These are phyloP conservation scores for Paramecium bursaria DNA, from an alignment of 73 alveolate species.

Conservation along the genomic window DNA sequence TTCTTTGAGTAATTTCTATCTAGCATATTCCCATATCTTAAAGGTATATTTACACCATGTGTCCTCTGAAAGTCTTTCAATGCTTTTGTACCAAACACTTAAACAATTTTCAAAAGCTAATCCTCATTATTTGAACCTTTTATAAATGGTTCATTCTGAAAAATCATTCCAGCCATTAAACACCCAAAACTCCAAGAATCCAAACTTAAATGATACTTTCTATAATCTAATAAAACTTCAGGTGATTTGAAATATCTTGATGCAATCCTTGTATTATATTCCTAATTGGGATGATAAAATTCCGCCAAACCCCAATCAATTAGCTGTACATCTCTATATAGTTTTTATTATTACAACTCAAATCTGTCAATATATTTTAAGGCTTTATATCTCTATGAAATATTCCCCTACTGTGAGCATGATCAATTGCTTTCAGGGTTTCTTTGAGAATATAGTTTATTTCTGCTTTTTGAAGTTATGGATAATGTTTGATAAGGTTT, in stretches of 20 bases:
- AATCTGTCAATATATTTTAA: conserved; percentile 58
- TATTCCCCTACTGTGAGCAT: conserved; percentile 69
- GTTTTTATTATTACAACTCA: not conserved
- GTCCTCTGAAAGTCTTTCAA: conserved; percentile 63
- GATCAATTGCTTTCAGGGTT: conserved; percentile 35
- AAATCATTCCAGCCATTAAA: conserved; percentile 86
- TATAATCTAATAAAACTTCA: conserved; percentile 76
- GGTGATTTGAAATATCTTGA: conserved; percentile 87
- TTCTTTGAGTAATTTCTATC: conserved; percentile 75
- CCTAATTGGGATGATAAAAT: conserved; percentile 68
- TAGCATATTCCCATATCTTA: conserved; percentile 41
- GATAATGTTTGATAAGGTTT: conserved; percentile 28
- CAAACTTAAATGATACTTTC: conserved; percentile 78
- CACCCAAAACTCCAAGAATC: conserved; percentile 91
- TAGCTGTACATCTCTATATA: conserved; percentile 19
- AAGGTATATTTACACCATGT: conserved; percentile 61
- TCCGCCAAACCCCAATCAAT: conserved; percentile 78
- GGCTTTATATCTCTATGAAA: conserved; percentile 74
- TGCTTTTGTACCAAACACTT: conserved; percentile 77
- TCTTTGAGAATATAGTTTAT: conserved; percentile 12
- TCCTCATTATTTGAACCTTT: conserved; percentile 77
- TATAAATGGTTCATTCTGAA: conserved; percentile 85
- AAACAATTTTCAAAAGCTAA: conserved; percentile 73
- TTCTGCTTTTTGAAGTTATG: not conserved
- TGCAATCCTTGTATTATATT: conserved; percentile 79